These are phyloP conservation scores for Borovskyia barvae DNA, from an alignment of 208 protist genomes.

Conservation along the genomic window DNA sequence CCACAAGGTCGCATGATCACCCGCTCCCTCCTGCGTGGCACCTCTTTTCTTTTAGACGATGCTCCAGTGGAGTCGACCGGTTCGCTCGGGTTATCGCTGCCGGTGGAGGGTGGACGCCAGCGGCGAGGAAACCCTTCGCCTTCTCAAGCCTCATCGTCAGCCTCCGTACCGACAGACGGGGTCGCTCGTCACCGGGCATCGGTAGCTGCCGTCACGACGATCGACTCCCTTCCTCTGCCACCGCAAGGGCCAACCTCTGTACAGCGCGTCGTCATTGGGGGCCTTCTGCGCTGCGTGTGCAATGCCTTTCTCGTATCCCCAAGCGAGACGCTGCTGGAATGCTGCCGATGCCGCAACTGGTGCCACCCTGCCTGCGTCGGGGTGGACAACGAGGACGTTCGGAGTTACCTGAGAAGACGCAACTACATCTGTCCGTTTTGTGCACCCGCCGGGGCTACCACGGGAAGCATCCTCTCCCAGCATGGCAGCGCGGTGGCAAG, in stretches of 20 bases:
- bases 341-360: constrained; percentile 61
- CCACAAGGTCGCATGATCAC: constrained; percentile 62
- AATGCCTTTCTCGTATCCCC: constrained; percentile 57
- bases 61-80: neutral
- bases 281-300: constrained; percentile 73
- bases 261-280: constrained; percentile 38
- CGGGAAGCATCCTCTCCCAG: neutral
- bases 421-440: constrained; percentile 71
- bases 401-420: constrained; percentile 24
- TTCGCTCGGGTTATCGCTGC: neutral
- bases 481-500: no score
- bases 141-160: no score
- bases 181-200: no score
- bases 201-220: no score
- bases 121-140: neutral
- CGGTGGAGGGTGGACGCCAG: neutral
- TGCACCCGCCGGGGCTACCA: neutral
- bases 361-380: constrained; percentile 77
- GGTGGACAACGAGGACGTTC: constrained; percentile 57
- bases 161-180: no score
- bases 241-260: no score
- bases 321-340: constrained; percentile 68
- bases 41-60: constrained; percentile 13
- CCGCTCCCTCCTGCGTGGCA: constrained; percentile 49
- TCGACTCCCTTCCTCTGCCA: no score